A percentile compares a stretch with the other conserved stretches of the same genome.
These are phyloP conservation scores for Trifolium repens DNA, from an alignment of 306 rosid genomes.

Conservation along the genomic window DNA sequence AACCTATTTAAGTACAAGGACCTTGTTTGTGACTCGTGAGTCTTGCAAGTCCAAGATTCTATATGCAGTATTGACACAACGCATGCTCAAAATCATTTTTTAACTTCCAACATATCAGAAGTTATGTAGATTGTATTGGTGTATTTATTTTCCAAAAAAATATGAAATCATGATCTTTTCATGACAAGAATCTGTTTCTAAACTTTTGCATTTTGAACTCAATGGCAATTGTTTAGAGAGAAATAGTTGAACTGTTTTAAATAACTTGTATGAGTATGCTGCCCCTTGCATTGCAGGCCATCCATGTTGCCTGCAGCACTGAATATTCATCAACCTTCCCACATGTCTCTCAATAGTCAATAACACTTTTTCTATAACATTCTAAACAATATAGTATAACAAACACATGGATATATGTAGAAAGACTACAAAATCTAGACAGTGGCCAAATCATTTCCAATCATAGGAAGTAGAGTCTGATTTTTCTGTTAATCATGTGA, in stretches of 20 bases:
- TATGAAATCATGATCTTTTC: neutral
- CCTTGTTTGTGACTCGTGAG: constrained; percentile 9
- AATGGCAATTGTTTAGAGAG: neutral
- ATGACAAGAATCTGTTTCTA: neutral
- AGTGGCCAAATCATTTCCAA: neutral
- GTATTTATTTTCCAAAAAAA: neutral
- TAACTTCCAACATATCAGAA: neutral
- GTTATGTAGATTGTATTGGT: neutral
- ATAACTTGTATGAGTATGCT: neutral
- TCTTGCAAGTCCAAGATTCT: neutral
- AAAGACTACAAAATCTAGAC: neutral
- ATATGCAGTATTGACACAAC: neutral
- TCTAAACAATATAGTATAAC: neutral
- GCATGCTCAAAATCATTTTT: neutral
- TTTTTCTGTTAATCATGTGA: neutral
- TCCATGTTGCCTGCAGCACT: neutral
- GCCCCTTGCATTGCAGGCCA: neutral
- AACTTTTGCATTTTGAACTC: neutral
- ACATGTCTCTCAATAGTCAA: neutral
- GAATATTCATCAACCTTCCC: neutral
- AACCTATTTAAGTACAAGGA: neutral
- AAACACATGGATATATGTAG: neutral
- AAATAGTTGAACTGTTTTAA: neutral
- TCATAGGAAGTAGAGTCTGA: neutral
- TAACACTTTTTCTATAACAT: neutral